A percentile compares a stretch with the other conserved stretches of the same genome.
Evolutionary conservation across 257 asterid genomes (phyloP).

Genomic region (Forsythia suspensa): DNA sequence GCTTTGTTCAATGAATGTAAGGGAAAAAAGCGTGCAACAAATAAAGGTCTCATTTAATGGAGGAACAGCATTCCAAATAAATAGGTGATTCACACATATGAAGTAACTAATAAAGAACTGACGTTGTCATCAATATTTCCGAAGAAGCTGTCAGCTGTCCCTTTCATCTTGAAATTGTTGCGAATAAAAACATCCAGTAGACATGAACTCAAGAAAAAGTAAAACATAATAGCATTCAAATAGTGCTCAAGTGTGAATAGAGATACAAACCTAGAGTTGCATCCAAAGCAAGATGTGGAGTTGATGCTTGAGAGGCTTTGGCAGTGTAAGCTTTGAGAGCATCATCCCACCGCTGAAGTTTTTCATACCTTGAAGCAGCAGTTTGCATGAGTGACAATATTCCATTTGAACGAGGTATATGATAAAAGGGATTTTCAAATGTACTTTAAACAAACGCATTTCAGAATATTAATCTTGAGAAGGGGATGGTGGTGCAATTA

Average conservation of each 20-base stretch:
- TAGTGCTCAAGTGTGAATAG: constrained; percentile 19
- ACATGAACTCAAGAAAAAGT: background rate
- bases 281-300: constrained; percentile 73
- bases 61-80: background rate
- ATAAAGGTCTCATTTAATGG: background rate
- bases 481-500: constrained; percentile 1
- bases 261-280: constrained; percentile 87
- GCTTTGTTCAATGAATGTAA: background rate
- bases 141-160: background rate
- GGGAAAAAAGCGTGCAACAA: background rate
- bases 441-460: background rate
- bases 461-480: constrained; percentile 10
- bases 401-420: background rate
- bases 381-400: constrained; percentile 19
- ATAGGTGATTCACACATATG: background rate
- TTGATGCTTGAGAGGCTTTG: constrained; percentile 84
- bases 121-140: constrained; percentile 3
- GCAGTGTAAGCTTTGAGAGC: constrained; percentile 98
- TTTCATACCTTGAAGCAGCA: constrained; percentile 75
- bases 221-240: background rate
- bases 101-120: background rate
- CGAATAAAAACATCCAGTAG: constrained; percentile 11
- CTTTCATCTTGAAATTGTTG: constrained; percentile 12
- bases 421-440: background rate
- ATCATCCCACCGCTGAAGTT: constrained; percentile 98